Base-by-base conservation (phyloP, 805 yeast species). In the Saccharomycopsis fibuligera region DNA sequence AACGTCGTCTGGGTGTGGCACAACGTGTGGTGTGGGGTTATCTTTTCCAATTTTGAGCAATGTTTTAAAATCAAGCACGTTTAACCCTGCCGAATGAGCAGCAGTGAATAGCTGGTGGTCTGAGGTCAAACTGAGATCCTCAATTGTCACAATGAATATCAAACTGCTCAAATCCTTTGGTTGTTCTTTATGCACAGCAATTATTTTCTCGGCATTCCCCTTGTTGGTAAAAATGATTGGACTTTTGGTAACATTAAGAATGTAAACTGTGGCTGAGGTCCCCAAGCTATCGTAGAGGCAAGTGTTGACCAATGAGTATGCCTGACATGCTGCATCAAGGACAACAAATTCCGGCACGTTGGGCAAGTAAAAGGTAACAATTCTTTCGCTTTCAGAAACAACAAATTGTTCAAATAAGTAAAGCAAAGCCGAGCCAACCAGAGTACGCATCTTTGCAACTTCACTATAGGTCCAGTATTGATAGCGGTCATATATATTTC, bases 301-400 rank as follows among this genome's bases (percentile, higher is more conserved):
- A 2, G 73, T 73, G 44, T 65, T 61, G 21, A 70, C 64, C 41
- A 62, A 73, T 65, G 68, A 70, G 65, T 72, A 76, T 5, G 75
- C 67, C 14, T 66, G 62, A 54, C 80, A 75, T 1, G 85, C 83
- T 55, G 78, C 60, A 61, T 80, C 86, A 19, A 79, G 60, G 22
- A 78, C 55, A 23, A 69, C 66, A 86, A 84, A 79, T 61, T 79
- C 82, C 12, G 70, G 62, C 39, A 79, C 62, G 57, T 78, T 78
- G 16, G 62, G 57, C 23, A 78, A 69, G 51, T 72, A 78, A 12
- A 79, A 53, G 10, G 76, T 60, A 35, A 77, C 71, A 23, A 74
- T 61, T 50, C 75, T 76, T 25, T 56, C 53, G 38, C 6, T 33
- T 6, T 33, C 37, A 12, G 9, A 6, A 9, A 19, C 6, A 5